Base-by-base conservation (phyloP, 2,329 filamentous ascomycete genomes). In the Salinomyces thailandicus region DNA sequence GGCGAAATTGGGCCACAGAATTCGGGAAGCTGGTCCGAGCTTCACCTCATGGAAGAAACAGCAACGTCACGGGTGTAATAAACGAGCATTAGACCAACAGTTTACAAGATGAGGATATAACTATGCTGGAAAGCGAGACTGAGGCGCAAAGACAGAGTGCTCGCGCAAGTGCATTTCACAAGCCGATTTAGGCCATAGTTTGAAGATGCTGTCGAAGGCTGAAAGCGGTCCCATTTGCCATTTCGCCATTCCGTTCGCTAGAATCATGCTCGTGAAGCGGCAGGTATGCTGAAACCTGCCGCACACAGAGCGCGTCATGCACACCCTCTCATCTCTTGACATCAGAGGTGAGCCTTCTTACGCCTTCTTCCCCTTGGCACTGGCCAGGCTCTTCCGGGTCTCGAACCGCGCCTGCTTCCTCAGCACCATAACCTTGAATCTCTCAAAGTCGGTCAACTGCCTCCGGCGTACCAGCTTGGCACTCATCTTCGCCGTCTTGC, bases 401-500 rank as follows among this genome's bases (percentile, higher is more conserved):
- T 95, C 87, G 73, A 93, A 96, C 66, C 87, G 84, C 67, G 75
- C 73, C 76, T 95, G 87, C 81, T 98, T 98, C 82, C 89, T 93
- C 72, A 96, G 76, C 70, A 89, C 81, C 79, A 96, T 76, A 60
- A 96, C 91, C 84, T 98, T 95, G 85, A 96, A 98, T 68, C 91
- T 82, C 76, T 98, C 91, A 65, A 98, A 98, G 77, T 98, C 91
- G 70, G 81, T 93, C 54, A 98, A 75, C 61, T 78, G 77, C 73
- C 81, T 82, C 75, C 91, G 83, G 73, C 85, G 82, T 69, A 84
- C 75, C 59, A 77, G 75, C 71, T 85, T 81, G 56, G 79, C 78
- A 63, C 83, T 79, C 77, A 85, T 87, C 85, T 98, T 91, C 61
- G 87, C 85, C 80, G 83, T 94, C 68, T 78, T 78, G 75, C 77